phyloP scores from a whole-genome alignment of 2,329 filamentous ascomycete genomes.

The Fusarium hostae region DNA sequence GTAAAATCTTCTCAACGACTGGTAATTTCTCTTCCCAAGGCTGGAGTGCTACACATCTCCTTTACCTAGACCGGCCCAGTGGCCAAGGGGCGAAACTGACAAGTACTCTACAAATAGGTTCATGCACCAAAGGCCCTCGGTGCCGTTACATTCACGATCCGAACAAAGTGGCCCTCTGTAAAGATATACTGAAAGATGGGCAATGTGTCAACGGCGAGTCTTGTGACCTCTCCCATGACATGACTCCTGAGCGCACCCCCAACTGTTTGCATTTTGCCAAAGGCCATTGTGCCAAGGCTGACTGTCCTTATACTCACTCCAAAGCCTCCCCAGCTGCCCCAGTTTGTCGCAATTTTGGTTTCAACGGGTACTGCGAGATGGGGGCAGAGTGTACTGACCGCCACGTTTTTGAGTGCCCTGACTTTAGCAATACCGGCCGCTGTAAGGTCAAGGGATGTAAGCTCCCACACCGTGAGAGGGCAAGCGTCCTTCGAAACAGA shows the following conservation, averaged over 20 bases:
- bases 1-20: slow-evolving; percentile 76
- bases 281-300: slow-evolving; percentile 86
- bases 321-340: slow-evolving; percentile 79
- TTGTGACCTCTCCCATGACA: slow-evolving; percentile 92
- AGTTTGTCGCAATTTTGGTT: slow-evolving; percentile 86
- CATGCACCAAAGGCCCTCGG: slow-evolving; percentile 81
- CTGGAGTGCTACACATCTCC: slow-evolving; percentile 36
- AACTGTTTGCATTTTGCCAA: slow-evolving; percentile 90
- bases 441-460: slow-evolving; percentile 87
- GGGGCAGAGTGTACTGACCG: slow-evolving; percentile 81
- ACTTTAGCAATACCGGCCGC: slow-evolving; percentile 89
- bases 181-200: slow-evolving; percentile 83
- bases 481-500: slow-evolving; percentile 79
- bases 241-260: slow-evolving; percentile 84
- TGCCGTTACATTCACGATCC: slow-evolving; percentile 89
- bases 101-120: slow-evolving; percentile 66
- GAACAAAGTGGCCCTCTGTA: slow-evolving; percentile 89
- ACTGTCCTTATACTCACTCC: slow-evolving; percentile 89
- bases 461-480: slow-evolving; percentile 87
- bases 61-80: slow-evolving; percentile 46
- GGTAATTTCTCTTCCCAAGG: slow-evolving; percentile 67
- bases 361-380: slow-evolving; percentile 88
- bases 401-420: slow-evolving; percentile 93
- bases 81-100: slow-evolving; percentile 61
- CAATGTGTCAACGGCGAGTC: slow-evolving; percentile 79